Evolutionary conservation across 768 basidiomycete genomes (phyloP).

Genomic region (Mycena vitilis): DNA sequence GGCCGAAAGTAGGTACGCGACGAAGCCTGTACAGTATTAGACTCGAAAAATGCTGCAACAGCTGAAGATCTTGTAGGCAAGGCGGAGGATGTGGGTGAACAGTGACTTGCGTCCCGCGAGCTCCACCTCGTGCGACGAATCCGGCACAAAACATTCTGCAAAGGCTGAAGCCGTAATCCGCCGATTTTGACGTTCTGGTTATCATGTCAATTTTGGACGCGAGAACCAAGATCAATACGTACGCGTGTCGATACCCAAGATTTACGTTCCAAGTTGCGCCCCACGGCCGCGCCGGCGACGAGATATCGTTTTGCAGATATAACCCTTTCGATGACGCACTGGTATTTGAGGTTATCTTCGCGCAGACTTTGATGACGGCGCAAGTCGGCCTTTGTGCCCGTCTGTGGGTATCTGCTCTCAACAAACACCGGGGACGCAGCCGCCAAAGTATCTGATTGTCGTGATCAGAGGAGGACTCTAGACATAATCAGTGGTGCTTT

Average conservation of each 20-base stretch:
- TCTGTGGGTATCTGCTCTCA: background rate
- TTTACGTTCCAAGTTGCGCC: background rate
- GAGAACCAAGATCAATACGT: background rate
- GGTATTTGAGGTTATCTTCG: conserved; percentile 14
- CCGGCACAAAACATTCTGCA: no score
- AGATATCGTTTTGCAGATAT: conserved; percentile 18
- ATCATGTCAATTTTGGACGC: background rate
- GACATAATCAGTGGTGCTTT: conserved; percentile 1
- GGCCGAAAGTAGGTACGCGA: background rate
- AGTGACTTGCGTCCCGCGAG: no score
- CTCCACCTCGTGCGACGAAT: no score
- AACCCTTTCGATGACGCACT: background rate
- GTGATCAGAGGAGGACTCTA: background rate
- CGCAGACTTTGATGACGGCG: background rate
- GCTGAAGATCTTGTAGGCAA: no score
- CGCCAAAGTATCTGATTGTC: background rate
- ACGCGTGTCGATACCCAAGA: conserved; percentile 20
- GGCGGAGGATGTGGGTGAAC: no score
- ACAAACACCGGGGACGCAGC: no score
- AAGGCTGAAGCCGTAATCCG: conserved; percentile 39
- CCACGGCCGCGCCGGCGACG: background rate
- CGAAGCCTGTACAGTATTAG: conserved; percentile 41
- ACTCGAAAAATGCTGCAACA: conserved; percentile 42
- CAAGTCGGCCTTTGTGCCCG: background rate
- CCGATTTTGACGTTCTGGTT: conserved; percentile 45